phyloP scores from a whole-genome alignment of 768 basidiomycete species.

The Porphyrellus cyaneotinctus region DNA sequence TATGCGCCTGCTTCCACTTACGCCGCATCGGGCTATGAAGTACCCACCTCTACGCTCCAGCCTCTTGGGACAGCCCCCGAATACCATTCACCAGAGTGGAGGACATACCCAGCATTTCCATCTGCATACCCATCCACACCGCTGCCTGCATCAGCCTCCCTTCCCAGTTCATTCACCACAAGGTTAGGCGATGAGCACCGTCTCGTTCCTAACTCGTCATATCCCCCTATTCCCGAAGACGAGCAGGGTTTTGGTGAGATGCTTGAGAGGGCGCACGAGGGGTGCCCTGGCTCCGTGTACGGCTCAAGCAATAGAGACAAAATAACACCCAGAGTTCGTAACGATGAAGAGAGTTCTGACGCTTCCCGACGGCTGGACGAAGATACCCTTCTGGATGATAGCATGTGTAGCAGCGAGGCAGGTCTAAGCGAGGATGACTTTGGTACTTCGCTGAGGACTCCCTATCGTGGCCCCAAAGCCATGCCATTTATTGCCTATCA shows the following conservation, averaged over 20 bases:
- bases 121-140: constrained; percentile 76
- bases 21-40: constrained; percentile 15
- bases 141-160: constrained; percentile 36
- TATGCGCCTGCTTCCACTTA: constrained; percentile 52
- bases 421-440: constrained; percentile 50
- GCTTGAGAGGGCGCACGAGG: constrained; percentile 65
- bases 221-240: constrained; percentile 39
- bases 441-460: constrained; percentile 64
- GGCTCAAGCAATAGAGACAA: constrained; percentile 56
- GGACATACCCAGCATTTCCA: constrained; percentile 69
- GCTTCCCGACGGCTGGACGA: constrained; percentile 12
- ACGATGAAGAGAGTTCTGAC: constrained; percentile 1
- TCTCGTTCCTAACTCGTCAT: constrained; percentile 11
- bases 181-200: constrained; percentile 1
- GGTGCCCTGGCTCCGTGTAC: constrained; percentile 54
- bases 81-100: constrained; percentile 58
- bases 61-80: constrained; percentile 29
- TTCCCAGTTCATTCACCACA: constrained; percentile 20
- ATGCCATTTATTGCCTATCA: constrained; percentile 21
- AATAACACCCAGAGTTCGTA: constrained; percentile 39
- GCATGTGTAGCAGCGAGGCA: constrained; percentile 25
- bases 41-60: constrained; percentile 3
- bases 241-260: constrained; percentile 63
- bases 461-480: constrained; percentile 33
- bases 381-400: constrained; percentile 22